Base-by-base conservation (phyloP, 2,329 filamentous ascomycete genomes). In the Zymoseptoria ardabiliae region DNA sequence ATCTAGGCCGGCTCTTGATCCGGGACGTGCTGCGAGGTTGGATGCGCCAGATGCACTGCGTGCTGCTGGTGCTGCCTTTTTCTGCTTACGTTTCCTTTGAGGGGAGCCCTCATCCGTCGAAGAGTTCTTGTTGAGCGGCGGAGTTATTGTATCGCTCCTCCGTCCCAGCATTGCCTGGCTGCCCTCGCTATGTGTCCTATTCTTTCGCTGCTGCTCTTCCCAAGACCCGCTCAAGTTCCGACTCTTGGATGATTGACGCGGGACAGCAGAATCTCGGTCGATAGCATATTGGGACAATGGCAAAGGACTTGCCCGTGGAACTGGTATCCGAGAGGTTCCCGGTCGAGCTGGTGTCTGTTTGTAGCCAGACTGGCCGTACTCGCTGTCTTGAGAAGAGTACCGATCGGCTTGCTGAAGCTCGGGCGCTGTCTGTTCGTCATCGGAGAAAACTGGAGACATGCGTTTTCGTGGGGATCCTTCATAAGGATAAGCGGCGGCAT, bases 271-370 rank as follows among this genome's bases (percentile, higher is more conserved):
- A 67, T 91, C 88, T 63, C 91, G 84, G 65, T 93, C 91, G 52
- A 90, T 79, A 63, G 87, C 84, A 54, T 88, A 84, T 55, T 82
- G 74, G 1, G 89, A 83, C 60, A 95, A 86, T 10, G 91, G 91
- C 20, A 85, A 82, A 2, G 89, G 88, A 71, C 90, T 96, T 13
- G 83, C 78, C 68, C 90, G 92, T 28, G 91, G 86, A 45, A 97
- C 81, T 1, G 94, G 94, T 71, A 99, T 97, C 57, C 90, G 86
- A 51, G 93, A 96, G 3, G 82, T 77, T 76, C 83, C 77, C 28
- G 77, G 77, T 58, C 77, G 69, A 45, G 64, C 61, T 21, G 62
- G 62, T 48, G 66, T 63, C 55, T 68, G 75, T 81, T 88, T 69
- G 72, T 81, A 64, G 72, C 77, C 35, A 45, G 35, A 45, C 35